Evolutionary conservation across 495 filamentous ascomycete species (phyloP), one percentile per base, ranked within the genome.

Genomic region (Aspergillus indologenus): DNA sequence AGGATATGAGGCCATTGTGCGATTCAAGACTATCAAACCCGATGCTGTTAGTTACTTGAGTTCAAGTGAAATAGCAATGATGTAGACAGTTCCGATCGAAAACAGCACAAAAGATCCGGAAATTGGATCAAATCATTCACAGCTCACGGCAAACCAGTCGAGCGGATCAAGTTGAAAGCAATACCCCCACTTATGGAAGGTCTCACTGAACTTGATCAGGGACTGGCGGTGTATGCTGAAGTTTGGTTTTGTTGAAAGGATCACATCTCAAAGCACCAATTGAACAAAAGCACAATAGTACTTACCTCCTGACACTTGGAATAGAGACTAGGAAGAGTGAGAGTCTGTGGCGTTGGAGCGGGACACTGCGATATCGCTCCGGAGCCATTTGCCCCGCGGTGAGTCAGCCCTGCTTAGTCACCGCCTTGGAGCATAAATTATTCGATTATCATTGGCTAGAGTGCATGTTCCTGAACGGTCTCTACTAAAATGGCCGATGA

Each of bases 321-420:
- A 26, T 40, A 23, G 49, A 47, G 57, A 45, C 20, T 3, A 29
- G 50, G 60, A 58, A 61, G 63, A 63, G 58, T 58, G 52, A 63
- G 48, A 54, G 47, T 66, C 58, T 54, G 65, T 72, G 67, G 67
- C 65, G 64, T 58, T 45, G 24, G 46, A 65, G 53, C 20, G 50
- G 23, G 18, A 51, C 53, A 55, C 59, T 64, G 72, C 72, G 74
- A 76, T 75, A 70, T 75, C 74, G 71, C 69, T 65, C 61, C 56
- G 63, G 60, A 65, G 59, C 61, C 61, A 58, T 63, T 61, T 60
- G 67, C 73, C 70, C 70, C 69, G 68, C 67, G 66, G 56, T 76
- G 68, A 76, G 66, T 76, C 70, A 75, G 61, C 69, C 49, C 42
- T 45, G 20, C 15, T 56, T 47, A 48, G 23, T 18, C n/a, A 44